Base-by-base conservation (phyloP, 1,284 basidiomycete species). In the Ganoderma sp. region DNA sequence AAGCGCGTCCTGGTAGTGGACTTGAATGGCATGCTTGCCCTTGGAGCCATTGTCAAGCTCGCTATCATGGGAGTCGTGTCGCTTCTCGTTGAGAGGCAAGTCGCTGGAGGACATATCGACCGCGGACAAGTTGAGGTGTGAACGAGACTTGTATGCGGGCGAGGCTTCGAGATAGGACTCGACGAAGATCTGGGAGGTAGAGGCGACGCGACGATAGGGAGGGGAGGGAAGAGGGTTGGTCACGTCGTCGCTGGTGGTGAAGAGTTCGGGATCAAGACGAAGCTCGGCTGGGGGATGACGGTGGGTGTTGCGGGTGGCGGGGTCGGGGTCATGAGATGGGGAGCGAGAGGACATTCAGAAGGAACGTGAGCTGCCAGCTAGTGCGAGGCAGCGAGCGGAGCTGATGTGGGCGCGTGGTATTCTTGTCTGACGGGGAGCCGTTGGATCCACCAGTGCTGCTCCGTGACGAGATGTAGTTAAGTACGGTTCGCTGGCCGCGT, bases 1-100 rank as follows among this genome's bases (percentile, higher is more conserved):
- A 52, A 85, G 68, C n/a, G 82, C 78, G 3, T 84, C 84, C 3
- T 81, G 78, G 71, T 90, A 90, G 74, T 88, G 89, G 45, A 90
- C 88, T 22, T 82, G 76, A 42, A 90, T 88, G 25, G 82, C 76
- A 6, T 80, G 83, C 66, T 77, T 80, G 48, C 63, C 65, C 63
- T 67, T 70, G 42, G 67, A 39, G 64, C 60, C 62, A 37, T 64
- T 66, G 54, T 74, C 68, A 39, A 61, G 61, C n/a, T 76, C 70
- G 50, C 71, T 67, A 32, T 43, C 41, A 48, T 54, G 64, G 3
- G 28, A 52, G 56, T 64, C 37, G 22, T 8, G 62, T 19, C 61
- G 68, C 59, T 73, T 70, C 25, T 76, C 71, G 59, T 72, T 69
- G 37, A 59, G 25, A 52, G 57, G 67, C 12, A 28, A 57, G 48